These are phyloP conservation scores for Fusarium anthophilum DNA, from an alignment of 2,329 filamentous ascomycete species.

Conservation along the genomic window DNA sequence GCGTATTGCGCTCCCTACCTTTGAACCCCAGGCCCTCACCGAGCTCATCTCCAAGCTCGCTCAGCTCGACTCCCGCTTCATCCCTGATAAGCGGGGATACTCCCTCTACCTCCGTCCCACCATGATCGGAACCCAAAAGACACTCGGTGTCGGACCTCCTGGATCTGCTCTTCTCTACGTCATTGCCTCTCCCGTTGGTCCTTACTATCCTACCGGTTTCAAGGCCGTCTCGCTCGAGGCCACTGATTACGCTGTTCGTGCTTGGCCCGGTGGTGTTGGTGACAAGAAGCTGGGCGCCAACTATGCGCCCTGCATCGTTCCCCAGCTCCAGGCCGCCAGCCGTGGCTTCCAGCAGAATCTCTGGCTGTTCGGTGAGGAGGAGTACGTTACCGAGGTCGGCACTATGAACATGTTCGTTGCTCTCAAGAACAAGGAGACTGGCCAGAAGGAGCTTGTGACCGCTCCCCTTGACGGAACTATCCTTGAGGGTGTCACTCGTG, in stretches of 20 bases:
- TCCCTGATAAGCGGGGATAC: conserved; percentile 87
- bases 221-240: conserved; percentile 96
- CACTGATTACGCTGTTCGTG: conserved; percentile 94
- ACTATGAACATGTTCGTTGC: conserved; percentile 99
- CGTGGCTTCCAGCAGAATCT: conserved; percentile 98
- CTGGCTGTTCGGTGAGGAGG: conserved; percentile 95
- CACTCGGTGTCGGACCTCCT: conserved; percentile 90
- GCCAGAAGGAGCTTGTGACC: conserved; percentile 92
- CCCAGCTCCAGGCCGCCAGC: conserved; percentile 89
- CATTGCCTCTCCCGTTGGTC: conserved; percentile 95
- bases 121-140: conserved; percentile 96
- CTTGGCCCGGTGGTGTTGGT: conserved; percentile 96
- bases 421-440: conserved; percentile 84
- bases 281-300: conserved; percentile 99
- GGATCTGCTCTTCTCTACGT: conserved; percentile 92
- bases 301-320: conserved; percentile 99
- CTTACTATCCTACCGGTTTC: conserved; percentile 98
- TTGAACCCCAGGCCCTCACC: conserved; percentile 77
- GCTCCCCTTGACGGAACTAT: conserved; percentile 97
- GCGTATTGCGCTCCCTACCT: conserved; percentile 91
- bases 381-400: conserved; percentile 95
- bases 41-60: conserved; percentile 84
- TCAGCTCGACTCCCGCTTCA: conserved; percentile 86
- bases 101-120: conserved; percentile 95
- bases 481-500: conserved; percentile 91